Base-by-base conservation (phyloP, 257 asterid genomes). In the Capsicum rhomboideum region DNA sequence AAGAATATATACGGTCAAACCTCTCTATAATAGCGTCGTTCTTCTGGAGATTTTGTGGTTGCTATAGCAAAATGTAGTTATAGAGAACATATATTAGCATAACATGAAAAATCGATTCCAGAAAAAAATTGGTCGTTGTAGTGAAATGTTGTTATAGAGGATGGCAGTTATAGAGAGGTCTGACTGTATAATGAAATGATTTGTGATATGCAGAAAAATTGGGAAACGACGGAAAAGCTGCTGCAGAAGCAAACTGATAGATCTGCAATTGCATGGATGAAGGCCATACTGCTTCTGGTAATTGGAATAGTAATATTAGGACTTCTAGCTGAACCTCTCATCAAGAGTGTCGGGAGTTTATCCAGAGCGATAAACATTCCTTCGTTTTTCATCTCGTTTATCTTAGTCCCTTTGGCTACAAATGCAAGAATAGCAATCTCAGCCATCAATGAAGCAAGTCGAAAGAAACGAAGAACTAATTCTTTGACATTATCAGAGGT, bases 401-500 rank as follows among this genome's bases (percentile, higher is more conserved):
- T 91, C 2, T 83, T 92, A 11, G 88, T 92, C 69, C 96, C 95
- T 0, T 77, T 92, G 86, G 92, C 96, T 3, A 88, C 97, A 29
- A 92, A 88, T 82, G 94, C 95, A 8, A 85, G 92, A n/a, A n/a
- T 91, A 74, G 91, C 93, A 16, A 87, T 91, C 44, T 91, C 95
- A 17, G 89, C 92, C 17, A 85, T 93, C 83, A 80, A 7, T 0
- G 92, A 92, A 82, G 89, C 94, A 34, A 83, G 89, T 8, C 82
- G 46, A 82, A 91, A 89, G 90, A 91, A 87, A 82, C 83, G 74
- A n/a, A 88, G 88, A n/a, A 86, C 88, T 3, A 91, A 87, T 83
- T 93, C 97, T 49, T 85, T 92, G 85, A 90, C 91, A 86, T 82
- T 93, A 44, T 93, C 92, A 2, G 95, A 93, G 95, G 94, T 91